Conservation (phyloP, 768 basidiomycete species). For the Rhizopogon sp. region DNA sequence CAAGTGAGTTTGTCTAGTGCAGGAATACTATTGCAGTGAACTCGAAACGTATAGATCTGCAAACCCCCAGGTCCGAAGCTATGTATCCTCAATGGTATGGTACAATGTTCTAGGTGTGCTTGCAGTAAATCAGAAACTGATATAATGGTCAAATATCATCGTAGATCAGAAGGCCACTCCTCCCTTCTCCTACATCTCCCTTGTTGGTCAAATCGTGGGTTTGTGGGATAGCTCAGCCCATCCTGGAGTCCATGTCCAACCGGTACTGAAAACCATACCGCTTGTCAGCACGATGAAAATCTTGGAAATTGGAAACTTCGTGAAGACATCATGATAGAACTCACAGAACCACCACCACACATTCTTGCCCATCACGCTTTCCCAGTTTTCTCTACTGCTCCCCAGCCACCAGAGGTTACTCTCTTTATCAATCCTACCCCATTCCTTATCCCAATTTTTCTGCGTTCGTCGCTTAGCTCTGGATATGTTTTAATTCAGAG, state of each 20-base stretch:
- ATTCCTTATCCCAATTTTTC: constrained; percentile 69
- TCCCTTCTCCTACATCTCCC: constrained; percentile 61
- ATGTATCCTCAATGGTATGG: no score
- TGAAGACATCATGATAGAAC: constrained; percentile 23
- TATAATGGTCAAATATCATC: constrained; percentile 29
- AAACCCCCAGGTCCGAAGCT: no score
- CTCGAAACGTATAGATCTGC: no score
- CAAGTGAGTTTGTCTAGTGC: no score
- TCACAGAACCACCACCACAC: constrained; percentile 75
- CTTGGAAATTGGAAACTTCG: not conserved
- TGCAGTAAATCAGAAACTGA: not conserved
- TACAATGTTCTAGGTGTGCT: not conserved
- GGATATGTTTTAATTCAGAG: constrained; percentile 4
- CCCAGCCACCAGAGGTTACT: constrained; percentile 89
- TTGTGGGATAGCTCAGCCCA: constrained; percentile 60
- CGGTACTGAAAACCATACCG: constrained; percentile 28
- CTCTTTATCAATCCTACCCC: constrained; percentile 71
- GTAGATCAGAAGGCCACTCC: constrained; percentile 69
- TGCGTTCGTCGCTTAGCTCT: constrained; percentile 47
- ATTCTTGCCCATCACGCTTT: constrained; percentile 72
- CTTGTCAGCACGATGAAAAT: constrained; percentile 3
- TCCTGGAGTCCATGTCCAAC: constrained; percentile 51
- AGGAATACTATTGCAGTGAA: no score
- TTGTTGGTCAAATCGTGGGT: constrained; percentile 67
- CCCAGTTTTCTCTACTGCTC: constrained; percentile 59